Percentiles rank a stretch among this genome's conserved stretches.
phyloP scores from a whole-genome alignment of 176 grass and related monocot genomes.

The Zea mays region DNA sequence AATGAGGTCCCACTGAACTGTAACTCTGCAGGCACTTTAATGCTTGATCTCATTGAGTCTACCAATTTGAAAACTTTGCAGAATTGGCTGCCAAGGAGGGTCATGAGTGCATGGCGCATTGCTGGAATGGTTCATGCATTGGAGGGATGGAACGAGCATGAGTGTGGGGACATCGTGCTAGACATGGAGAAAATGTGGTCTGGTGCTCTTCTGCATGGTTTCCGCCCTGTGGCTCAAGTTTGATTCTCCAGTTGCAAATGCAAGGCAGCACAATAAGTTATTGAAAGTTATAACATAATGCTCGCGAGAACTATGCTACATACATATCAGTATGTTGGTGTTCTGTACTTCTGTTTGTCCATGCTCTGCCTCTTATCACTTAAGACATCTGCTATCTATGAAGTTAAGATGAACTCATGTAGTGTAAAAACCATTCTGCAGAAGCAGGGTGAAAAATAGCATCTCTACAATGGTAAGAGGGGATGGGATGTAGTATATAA shows the following conservation, averaged over 20 bases:
- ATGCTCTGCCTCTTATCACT: neutral
- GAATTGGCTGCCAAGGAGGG: conserved; percentile 94
- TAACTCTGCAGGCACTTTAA: conserved; percentile 1
- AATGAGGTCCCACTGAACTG: conserved; percentile 14
- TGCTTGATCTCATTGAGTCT: neutral
- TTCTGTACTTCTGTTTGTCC: neutral
- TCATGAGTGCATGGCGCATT: conserved; percentile 87
- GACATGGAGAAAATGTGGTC: conserved; percentile 73
- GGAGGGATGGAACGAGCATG: conserved; percentile 61
- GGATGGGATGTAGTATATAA: neutral
- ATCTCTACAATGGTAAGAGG: neutral
- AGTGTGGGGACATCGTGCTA: conserved; percentile 67
- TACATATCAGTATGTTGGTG: neutral
- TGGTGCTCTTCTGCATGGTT: conserved; percentile 67
- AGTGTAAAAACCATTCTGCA: neutral
- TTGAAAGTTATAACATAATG: neutral
- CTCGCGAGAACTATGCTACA: neutral
- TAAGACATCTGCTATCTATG: neutral
- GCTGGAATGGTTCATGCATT: conserved; percentile 78
- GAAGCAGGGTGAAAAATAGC: neutral
- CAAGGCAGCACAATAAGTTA: conserved; percentile 21
- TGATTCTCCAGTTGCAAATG: conserved; percentile 17
- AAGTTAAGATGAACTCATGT: neutral
- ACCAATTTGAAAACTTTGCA: conserved; percentile 27
- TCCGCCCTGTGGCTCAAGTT: conserved; percentile 47